Evolutionary conservation across 169 alveolate species (phyloP).

Genomic region (Cryptosporidium ubiquitum): DNA sequence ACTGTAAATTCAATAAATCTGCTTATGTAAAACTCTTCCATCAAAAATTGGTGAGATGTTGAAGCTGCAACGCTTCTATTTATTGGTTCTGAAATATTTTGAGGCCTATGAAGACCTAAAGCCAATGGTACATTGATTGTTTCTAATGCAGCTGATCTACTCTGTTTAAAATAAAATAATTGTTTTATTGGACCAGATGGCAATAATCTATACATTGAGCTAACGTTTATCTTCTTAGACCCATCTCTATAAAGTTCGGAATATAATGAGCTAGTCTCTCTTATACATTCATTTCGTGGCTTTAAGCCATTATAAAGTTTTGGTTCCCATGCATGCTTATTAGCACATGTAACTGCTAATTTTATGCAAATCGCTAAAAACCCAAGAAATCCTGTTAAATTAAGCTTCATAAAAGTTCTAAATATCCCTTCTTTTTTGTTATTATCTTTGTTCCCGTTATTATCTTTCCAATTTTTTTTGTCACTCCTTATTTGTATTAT

Average conservation of each 20-base stretch:
- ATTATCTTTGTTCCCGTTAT: not conserved
- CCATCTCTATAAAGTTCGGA: conserved; percentile 13
- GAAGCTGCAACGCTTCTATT: conserved; percentile 64
- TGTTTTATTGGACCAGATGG: conserved; percentile 53
- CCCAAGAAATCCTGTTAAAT: not conserved
- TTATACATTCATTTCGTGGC: not conserved
- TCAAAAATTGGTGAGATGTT: conserved; percentile 14
- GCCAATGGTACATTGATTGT: conserved; percentile 50
- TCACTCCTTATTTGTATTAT: not conserved
- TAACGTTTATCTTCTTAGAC: not conserved
- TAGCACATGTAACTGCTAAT: not conserved
- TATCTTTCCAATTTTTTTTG: not conserved
- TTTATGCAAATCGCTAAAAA: conserved; percentile 11
- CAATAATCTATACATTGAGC: conserved; percentile 36
- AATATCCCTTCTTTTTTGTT: not conserved
- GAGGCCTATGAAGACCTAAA: conserved; percentile 62
- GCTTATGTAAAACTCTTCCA: conserved; percentile 46
- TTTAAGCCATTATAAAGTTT: not conserved
- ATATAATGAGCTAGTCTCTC: not conserved
- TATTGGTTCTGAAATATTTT: conserved; percentile 21
- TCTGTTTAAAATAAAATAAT: conserved; percentile 36
- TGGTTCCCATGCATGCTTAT: not conserved
- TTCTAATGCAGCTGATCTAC: conserved; percentile 14
- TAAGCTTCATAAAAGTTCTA: not conserved
- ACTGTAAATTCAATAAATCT: conserved; percentile 44